Conservation (phyloP, 768 basidiomycete genomes). For the Lactarius psammicola region DNA sequence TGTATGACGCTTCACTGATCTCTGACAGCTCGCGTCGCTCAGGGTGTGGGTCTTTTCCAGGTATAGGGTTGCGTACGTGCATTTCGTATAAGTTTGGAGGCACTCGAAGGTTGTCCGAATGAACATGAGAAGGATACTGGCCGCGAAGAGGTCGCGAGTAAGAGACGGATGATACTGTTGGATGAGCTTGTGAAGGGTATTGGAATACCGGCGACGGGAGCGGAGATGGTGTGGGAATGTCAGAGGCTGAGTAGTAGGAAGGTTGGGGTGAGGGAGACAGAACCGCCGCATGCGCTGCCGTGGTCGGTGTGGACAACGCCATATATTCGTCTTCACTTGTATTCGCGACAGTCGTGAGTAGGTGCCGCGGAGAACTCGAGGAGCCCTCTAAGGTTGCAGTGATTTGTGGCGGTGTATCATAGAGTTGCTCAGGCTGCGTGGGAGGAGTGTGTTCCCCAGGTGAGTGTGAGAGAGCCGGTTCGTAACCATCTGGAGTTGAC, state of each 20-base stretch:
- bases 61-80: constrained; percentile 36
- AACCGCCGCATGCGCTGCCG: constrained; percentile 30
- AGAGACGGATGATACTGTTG: constrained; percentile 27
- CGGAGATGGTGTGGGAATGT: constrained; percentile 57
- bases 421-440: constrained; percentile 8
- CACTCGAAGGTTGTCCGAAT: constrained; percentile 41
- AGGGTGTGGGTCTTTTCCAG: background rate
- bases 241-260: constrained; percentile 61
- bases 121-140: constrained; percentile 41
- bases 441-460: constrained; percentile 30
- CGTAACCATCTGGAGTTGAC: constrained; percentile 46
- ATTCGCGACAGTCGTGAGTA: background rate
- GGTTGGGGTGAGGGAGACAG: constrained; percentile 15
- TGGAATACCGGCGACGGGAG: constrained; percentile 41
- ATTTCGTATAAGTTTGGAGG: constrained; percentile 41
- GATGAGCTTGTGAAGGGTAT: constrained; percentile 34
- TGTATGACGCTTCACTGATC: constrained; percentile 27
- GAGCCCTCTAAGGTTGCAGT: background rate
- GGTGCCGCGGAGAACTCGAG: background rate
- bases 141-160: constrained; percentile 26
- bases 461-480: constrained; percentile 42
- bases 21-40: constrained; percentile 10
- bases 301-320: constrained; percentile 3
- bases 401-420: constrained; percentile 4
- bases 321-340: constrained; percentile 2